Percentiles rank a stretch among this genome's conserved stretches.
These are phyloP conservation scores for Mentha longifolia DNA, from an alignment of 257 asterid species.

Conservation along the genomic window DNA sequence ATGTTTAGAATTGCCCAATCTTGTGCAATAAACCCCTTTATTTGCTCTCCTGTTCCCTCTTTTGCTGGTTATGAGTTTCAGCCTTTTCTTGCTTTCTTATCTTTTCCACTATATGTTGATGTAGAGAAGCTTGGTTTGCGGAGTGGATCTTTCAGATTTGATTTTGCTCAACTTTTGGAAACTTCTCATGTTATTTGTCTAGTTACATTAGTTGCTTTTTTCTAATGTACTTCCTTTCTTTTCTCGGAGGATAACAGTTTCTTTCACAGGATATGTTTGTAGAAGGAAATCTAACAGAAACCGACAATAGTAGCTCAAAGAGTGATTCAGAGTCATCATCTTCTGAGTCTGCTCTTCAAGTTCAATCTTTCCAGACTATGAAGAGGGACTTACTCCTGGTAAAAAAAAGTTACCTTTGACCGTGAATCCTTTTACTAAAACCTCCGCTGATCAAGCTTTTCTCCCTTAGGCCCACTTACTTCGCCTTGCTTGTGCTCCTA, in stretches of 20 bases:
- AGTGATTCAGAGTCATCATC: slow-evolving; percentile 54
- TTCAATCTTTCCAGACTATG: slow-evolving; percentile 56
- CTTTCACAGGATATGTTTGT: slow-evolving; percentile 58
- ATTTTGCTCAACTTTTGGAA: neutral
- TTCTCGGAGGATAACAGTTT: slow-evolving; percentile 20
- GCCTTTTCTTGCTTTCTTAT: neutral
- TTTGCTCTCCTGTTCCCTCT: neutral
- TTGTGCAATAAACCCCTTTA: slow-evolving; percentile 1
- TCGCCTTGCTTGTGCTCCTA: slow-evolving; percentile 83
- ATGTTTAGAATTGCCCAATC: slow-evolving; percentile 3
- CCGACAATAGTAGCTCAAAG: slow-evolving; percentile 46
- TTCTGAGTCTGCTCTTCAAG: slow-evolving; percentile 43
- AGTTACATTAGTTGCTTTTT: slow-evolving; percentile 1
- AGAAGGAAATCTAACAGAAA: slow-evolving; percentile 52
- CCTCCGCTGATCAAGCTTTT: slow-evolving; percentile 31
- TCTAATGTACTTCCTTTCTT: slow-evolving; percentile 16
- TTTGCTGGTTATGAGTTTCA: slow-evolving; percentile 21
- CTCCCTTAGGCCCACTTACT: slow-evolving; percentile 82
- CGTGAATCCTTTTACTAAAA: slow-evolving; percentile 1
- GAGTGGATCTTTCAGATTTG: neutral
- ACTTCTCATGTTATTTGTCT: slow-evolving; percentile 3
- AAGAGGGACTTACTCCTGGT: slow-evolving; percentile 85
- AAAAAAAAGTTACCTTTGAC: slow-evolving; percentile 29
- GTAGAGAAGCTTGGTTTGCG: neutral
- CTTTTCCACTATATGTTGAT: neutral